These are phyloP conservation scores for Wickerhamomyces sydowiorum DNA, from an alignment of 805 yeast genomes.

Conservation along the genomic window DNA sequence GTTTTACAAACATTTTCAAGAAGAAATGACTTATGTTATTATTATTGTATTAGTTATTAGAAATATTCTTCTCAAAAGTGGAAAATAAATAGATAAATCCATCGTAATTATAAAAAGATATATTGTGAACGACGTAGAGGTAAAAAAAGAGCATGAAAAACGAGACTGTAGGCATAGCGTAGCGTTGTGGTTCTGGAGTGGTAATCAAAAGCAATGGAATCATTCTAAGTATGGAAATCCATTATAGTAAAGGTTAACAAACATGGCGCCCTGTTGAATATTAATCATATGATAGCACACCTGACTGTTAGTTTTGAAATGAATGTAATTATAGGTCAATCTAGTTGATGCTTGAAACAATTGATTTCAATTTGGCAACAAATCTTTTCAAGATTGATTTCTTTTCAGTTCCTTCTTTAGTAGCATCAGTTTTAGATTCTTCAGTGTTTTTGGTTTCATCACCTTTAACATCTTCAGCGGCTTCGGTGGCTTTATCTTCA, in stretches of 20 bases:
- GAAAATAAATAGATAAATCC: not conserved
- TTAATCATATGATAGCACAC: not conserved
- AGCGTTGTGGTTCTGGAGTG: too few relatives aligned
- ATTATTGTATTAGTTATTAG: not conserved
- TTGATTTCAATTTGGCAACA: constrained; percentile 16
- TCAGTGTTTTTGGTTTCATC: constrained; percentile 7
- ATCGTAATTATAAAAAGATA: not conserved
- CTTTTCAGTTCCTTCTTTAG: constrained; percentile 14
- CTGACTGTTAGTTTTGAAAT: too few relatives aligned
- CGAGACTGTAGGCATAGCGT: not conserved
- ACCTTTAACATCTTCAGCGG: constrained; percentile 6
- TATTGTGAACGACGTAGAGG: too few relatives aligned
- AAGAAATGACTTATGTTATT: not conserved
- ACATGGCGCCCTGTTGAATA: not conserved
- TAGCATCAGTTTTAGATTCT: constrained; percentile 1
- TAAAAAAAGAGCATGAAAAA: not conserved
- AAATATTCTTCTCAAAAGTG: not conserved
- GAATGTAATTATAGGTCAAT: too few relatives aligned
- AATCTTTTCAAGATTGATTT: constrained; percentile 19
- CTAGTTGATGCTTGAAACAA: constrained; percentile 9
- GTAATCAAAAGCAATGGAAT: too few relatives aligned
- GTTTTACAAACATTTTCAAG: too few relatives aligned
- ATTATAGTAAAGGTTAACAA: too few relatives aligned
- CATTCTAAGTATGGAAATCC: too few relatives aligned
- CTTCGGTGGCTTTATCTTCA: constrained; percentile 7